Evolutionary conservation across 345 rosid species (phyloP).

Genomic region (Clarkia xantiana): DNA sequence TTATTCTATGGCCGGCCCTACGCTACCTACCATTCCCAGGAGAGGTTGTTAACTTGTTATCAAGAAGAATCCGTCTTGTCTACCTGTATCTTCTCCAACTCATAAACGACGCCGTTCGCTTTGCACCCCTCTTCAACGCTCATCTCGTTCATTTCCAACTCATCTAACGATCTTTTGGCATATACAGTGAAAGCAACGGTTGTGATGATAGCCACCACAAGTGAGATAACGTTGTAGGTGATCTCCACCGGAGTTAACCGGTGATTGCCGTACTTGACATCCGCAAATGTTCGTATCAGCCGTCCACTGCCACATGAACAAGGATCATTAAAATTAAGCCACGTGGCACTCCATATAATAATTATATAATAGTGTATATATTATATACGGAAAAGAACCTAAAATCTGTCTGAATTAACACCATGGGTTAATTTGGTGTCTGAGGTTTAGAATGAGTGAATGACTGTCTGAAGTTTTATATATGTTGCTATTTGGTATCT

Average conservation of each 20-base stretch:
- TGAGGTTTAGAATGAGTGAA: too few relatives aligned
- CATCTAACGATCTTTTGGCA: conserved; percentile 39
- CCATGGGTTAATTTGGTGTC: too few relatives aligned
- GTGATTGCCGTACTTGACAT: conserved; percentile 51
- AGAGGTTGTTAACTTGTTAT: too few relatives aligned
- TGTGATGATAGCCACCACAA: conserved; percentile 44
- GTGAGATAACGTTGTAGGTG: conserved; percentile 50
- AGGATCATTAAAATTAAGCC: neutral
- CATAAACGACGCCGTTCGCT: conserved; percentile 13
- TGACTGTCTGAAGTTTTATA: too few relatives aligned
- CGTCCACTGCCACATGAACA: conserved; percentile 44
- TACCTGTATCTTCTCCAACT: conserved; percentile 39
- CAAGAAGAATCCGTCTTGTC: conserved; percentile 6
- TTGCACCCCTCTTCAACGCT: conserved; percentile 10
- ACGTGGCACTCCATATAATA: too few relatives aligned
- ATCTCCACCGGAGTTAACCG: conserved; percentile 49
- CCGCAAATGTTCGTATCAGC: conserved; percentile 52
- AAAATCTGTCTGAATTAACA: too few relatives aligned
- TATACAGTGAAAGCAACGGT: conserved; percentile 54
- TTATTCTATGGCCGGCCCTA: too few relatives aligned
- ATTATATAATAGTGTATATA: too few relatives aligned
- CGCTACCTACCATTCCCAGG: too few relatives aligned
- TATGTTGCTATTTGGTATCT: too few relatives aligned
- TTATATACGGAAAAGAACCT: too few relatives aligned
- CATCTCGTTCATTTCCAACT: conserved; percentile 32